Conservation (phyloP, 2,329 filamentous ascomycete genomes). For the Davidsoniella virescens region DNA sequence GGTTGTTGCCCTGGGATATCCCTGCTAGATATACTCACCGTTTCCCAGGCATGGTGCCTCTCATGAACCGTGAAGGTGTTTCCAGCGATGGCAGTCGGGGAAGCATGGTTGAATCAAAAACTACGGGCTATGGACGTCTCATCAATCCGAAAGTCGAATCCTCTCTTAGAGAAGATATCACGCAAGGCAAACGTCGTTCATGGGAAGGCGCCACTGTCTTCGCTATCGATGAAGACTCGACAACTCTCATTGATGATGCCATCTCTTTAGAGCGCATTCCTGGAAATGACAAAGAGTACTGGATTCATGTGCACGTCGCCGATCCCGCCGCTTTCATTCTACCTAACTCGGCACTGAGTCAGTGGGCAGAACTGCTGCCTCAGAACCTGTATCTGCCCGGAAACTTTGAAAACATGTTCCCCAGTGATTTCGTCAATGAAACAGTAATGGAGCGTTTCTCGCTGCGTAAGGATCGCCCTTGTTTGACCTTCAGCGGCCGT, state of each 20-base stretch:
- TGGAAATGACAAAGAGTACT: slow-evolving; percentile 36
- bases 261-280: slow-evolving; percentile 50
- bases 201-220: slow-evolving; percentile 47
- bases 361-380: slow-evolving; percentile 43
- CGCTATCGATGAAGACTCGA: slow-evolving; percentile 53
- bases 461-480: slow-evolving; percentile 32
- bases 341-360: slow-evolving; percentile 39
- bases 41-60: slow-evolving; percentile 28
- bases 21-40: slow-evolving; percentile 43
- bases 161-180: slow-evolving; percentile 27
- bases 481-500: slow-evolving; percentile 46
- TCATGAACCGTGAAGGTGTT: slow-evolving; percentile 12
- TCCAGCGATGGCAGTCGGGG: background rate
- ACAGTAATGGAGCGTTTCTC: slow-evolving; percentile 36
- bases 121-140: slow-evolving; percentile 38
- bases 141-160: slow-evolving; percentile 30
- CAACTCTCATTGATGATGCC: slow-evolving; percentile 64
- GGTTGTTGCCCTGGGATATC: slow-evolving; percentile 55
- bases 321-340: slow-evolving; percentile 58
- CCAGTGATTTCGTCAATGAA: slow-evolving; percentile 21
- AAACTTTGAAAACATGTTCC: slow-evolving; percentile 42
- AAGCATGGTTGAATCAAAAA: background rate
- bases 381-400: slow-evolving; percentile 45
- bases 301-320: slow-evolving; percentile 65
- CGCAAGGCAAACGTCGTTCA: slow-evolving; percentile 36